Evolutionary conservation across 371 early-diverging fungal genomes (phyloP).

Genomic region (Batkoa obscura): DNA sequence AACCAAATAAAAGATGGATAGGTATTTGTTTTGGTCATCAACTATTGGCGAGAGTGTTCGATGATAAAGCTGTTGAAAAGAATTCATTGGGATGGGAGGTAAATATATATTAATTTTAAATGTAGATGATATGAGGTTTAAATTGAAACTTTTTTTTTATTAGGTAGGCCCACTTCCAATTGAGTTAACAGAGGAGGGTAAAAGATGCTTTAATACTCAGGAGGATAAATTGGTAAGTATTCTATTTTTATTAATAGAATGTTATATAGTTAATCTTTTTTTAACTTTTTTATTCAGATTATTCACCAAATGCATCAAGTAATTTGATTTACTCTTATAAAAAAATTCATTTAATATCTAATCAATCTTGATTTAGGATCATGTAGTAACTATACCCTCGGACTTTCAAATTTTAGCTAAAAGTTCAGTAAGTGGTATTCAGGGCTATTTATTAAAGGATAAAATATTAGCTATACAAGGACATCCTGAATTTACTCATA

Average conservation of each 20-base stretch:
- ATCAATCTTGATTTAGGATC: neutral
- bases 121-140: neutral
- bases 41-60: neutral
- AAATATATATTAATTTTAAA: neutral
- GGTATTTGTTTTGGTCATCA: constrained; percentile 1
- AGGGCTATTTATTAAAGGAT: neutral
- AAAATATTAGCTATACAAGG: neutral
- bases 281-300: neutral
- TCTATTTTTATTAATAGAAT: too few species aligned
- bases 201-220: too few species aligned
- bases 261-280: too few species aligned
- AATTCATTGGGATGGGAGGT: constrained; percentile 1
- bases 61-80: neutral
- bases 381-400: neutral
- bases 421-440: neutral
- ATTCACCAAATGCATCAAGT: neutral
- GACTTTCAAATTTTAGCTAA: neutral
- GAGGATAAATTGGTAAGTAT: too few species aligned
- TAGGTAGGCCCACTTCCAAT: too few species aligned
- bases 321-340: neutral
- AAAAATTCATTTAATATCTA: neutral
- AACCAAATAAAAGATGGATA: neutral
- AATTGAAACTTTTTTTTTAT: too few species aligned
- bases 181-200: too few species aligned
- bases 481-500: neutral